Evolutionary conservation across 2,329 filamentous ascomycete species (phyloP).

Genomic region (Tolypocladium inflatum): DNA sequence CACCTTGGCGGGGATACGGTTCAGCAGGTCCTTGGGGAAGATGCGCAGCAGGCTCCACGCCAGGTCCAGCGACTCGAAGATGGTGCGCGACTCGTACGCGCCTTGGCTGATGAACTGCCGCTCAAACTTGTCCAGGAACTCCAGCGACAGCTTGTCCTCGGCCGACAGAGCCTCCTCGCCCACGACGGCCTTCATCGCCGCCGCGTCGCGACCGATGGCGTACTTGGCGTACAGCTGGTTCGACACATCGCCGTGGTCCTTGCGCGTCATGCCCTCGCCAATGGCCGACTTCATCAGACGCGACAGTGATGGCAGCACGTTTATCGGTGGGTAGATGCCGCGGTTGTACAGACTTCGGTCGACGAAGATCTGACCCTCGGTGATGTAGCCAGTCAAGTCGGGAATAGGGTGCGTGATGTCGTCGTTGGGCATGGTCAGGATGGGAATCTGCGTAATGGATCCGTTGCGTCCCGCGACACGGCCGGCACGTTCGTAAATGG

Average conservation of each 20-base stretch:
- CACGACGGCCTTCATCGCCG: conserved; percentile 98
- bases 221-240: conserved; percentile 99
- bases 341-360: conserved; percentile 92
- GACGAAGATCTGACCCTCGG: conserved; percentile 96
- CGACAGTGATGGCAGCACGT: conserved; percentile 93
- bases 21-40: conserved; percentile 95
- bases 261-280: conserved; percentile 90
- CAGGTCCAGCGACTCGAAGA: conserved; percentile 89
- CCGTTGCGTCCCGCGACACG: conserved; percentile 95
- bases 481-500: conserved; percentile 97
- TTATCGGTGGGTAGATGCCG: conserved; percentile 97
- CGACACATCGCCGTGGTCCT: conserved; percentile 95
- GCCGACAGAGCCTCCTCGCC: conserved; percentile 93
- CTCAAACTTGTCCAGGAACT: conserved; percentile 98
- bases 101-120: conserved; percentile 88
- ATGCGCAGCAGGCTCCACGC: conserved; percentile 95
- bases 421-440: conserved; percentile 99
- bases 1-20: conserved; percentile 80
- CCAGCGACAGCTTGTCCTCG: conserved; percentile 94
- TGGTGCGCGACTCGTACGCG: conserved; percentile 82
- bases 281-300: conserved; percentile 99
- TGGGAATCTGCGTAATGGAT: conserved; percentile 98
- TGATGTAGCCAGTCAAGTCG: conserved; percentile 98
- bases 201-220: conserved; percentile 95
- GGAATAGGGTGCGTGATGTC: conserved; percentile 99